Base-by-base conservation (phyloP, 2,329 filamentous ascomycete genomes). In the Aureobasidium sp. region DNA sequence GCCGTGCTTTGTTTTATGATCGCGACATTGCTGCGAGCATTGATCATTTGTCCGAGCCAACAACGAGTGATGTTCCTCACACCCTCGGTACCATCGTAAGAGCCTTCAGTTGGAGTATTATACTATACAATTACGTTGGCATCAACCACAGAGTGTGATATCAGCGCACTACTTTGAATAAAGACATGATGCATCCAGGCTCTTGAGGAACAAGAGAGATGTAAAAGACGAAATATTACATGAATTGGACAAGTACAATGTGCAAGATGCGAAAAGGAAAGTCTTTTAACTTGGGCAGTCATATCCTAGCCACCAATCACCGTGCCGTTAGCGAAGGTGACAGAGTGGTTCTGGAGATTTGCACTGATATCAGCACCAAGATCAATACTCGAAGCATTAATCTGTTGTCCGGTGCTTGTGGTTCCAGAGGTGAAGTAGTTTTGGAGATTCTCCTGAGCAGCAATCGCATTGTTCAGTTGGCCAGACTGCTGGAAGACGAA, bases 401-500 rank as follows among this genome's bases (percentile, higher is more conserved):
- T 59, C 10, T 49, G 61, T 52, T 67, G 59, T 7, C 69, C 66
- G 13, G 53, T 50, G 5, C 55, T 62, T 10, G 62, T 63, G 7
- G 50, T 52, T 5, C 65, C 70, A 15, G 52, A 63, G 6, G 62
- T 58, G 59, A 75, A 69, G 52, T 69, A 74, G 1, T 57, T 66
- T 61, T 78, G 75, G 32, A 80, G 67, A 7, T 70, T 71, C 45
- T 74, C 72, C 62, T 80, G 78, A 37, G 78, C 78, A 11, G 65
- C 73, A 6, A 75, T 74, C 0, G 77, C 78, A 3, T 66, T 67
- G 49, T 75, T 68, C 1, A 80, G 63, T 36, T 73, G 67, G 5
- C 71, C 69, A 7, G 72, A 73, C 32, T 74, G 70, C 64, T 80
- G 77, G 15, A 80, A 68, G 13, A 78, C 71, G 41, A 77, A 73